These are phyloP conservation scores for Capsicum baccatum DNA, from an alignment of 257 asterid genomes.

Conservation along the genomic window DNA sequence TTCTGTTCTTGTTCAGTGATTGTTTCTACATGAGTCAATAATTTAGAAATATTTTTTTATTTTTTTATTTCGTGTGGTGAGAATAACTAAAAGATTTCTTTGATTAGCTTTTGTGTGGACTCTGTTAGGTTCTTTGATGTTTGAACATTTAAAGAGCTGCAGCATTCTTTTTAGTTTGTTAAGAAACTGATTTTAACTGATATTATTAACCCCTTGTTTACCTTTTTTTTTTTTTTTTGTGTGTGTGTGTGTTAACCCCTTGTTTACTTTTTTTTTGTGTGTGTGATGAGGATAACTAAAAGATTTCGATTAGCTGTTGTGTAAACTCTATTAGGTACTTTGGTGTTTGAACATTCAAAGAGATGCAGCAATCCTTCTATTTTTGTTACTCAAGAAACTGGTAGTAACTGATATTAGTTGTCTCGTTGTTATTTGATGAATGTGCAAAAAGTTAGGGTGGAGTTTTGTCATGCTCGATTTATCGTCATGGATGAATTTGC, in stretches of 20 bases:
- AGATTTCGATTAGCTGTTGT: background rate
- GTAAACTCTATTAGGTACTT: background rate
- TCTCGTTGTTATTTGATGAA: background rate
- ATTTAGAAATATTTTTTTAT: background rate
- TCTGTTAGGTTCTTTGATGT: background rate
- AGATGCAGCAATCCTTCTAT: background rate
- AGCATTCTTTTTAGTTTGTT: background rate
- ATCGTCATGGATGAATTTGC: background rate
- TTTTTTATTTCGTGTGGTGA: background rate
- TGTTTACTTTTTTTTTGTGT: background rate
- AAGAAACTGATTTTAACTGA: background rate
- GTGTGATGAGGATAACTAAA: background rate
- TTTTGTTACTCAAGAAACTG: background rate
- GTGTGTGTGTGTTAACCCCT: background rate
- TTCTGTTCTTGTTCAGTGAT: background rate
- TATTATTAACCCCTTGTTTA: background rate
- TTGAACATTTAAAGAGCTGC: background rate
- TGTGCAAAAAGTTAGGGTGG: conserved; percentile 4
- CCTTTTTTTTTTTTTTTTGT: no score
- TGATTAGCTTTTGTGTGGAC: background rate
- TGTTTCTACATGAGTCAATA: background rate
- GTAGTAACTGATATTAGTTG: background rate
- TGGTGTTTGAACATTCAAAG: background rate
- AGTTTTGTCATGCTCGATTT: background rate
- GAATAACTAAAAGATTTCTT: background rate